Base-by-base conservation (phyloP, 192 early-diverging fungal genomes). In the Coemansia sp. region DNA sequence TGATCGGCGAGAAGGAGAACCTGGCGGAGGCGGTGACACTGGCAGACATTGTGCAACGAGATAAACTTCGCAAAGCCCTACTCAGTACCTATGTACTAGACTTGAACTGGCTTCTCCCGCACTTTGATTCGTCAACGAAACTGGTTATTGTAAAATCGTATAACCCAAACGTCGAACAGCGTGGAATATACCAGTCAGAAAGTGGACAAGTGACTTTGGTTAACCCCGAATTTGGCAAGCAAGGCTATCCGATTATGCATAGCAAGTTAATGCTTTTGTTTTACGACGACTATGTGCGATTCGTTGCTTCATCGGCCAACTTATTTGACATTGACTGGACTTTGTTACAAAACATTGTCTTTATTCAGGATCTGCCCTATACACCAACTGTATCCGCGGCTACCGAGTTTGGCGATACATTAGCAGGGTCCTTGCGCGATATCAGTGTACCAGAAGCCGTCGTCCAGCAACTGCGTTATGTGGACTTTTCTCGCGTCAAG, bases 181-280 rank as follows among this genome's bases (percentile, higher is more conserved):
- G 38, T 0, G 79, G 79, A 21, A 67, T 71, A 17, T 67, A 75
- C 44, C 80, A 68, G 70, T 60, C 61, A 1, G 76, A 69, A 10
- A 60, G 43, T 30, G 79, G 74, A 8, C 63, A 35, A 1, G 39
- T 69, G 5, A 80, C 59, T 16, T 72, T 73, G 42, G 69, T 91
- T 13, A 76, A 86, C 47, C 88, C 88, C 17, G 81, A 75, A 4
- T 70, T 89, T 58, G 76, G 57, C 26, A 62, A 69, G 13, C 74
- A 77, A 11, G 62, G 49, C 21, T 85, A 72, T 42, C 88, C 88
- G 2, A 73, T 79, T 4, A 88, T 89, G 69, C 90, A 91, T 67
- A 75, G 84, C 28, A 91, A 89, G 62, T 23, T 90, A 0, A 89
- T 91, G 90, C 67, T 91, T 6, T 40, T 91, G 11, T 91, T 89